These are phyloP conservation scores for Acanthochlamys bracteata DNA, from an alignment of 106 monocot genomes.

Conservation along the genomic window DNA sequence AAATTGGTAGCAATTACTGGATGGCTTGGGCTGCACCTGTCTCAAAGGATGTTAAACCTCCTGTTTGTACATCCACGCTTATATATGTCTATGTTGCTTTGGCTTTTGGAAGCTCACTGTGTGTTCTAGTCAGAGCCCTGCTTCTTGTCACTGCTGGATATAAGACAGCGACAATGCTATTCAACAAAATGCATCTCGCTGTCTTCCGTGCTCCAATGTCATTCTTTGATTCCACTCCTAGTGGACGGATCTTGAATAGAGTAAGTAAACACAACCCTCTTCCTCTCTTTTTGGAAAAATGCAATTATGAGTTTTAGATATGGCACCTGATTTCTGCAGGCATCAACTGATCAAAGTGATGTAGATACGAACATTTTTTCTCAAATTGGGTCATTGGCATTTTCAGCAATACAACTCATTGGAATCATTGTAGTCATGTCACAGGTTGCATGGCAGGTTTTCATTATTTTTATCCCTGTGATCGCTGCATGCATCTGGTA, in stretches of 20 bases:
- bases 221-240: constrained; percentile 93
- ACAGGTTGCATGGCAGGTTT: constrained; percentile 88
- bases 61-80: constrained; percentile 33
- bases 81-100: constrained; percentile 73
- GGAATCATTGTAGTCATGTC: constrained; percentile 85
- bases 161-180: constrained; percentile 67
- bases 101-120: constrained; percentile 65
- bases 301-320: background rate
- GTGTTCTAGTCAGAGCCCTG: constrained; percentile 48
- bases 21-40: constrained; percentile 83
- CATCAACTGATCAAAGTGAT: constrained; percentile 84
- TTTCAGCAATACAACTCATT: constrained; percentile 71
- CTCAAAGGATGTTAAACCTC: constrained; percentile 45
- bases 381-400: constrained; percentile 47
- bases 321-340: constrained; percentile 31
- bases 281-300: background rate
- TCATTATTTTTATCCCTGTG: constrained; percentile 71
- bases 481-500: constrained; percentile 62
- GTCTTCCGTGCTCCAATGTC: constrained; percentile 92
- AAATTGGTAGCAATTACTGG: constrained; percentile 91
- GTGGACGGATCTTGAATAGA: constrained; percentile 75
- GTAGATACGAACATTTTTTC: constrained; percentile 46
- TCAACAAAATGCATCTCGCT: constrained; percentile 65
- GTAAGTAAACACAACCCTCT: constrained; percentile 26
- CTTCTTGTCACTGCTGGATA: constrained; percentile 60